Conservation (phyloP, 192 early-diverging fungal genomes). For the Linnemannia zychae region DNA sequence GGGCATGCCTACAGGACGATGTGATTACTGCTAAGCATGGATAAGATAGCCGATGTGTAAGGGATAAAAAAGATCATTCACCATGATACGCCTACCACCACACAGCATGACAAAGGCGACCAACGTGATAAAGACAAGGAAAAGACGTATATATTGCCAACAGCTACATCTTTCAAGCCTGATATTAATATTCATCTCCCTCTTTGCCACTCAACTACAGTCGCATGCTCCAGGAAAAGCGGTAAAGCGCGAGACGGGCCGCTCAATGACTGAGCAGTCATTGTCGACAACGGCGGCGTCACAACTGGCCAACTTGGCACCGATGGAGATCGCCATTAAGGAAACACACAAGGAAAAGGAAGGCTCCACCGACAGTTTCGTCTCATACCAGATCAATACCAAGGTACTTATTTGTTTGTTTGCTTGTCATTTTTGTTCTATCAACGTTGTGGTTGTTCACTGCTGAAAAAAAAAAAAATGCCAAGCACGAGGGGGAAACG, state of each 20-base stretch:
- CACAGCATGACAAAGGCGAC: no score
- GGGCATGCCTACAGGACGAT: no score
- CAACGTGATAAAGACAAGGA: background rate
- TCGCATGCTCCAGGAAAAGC: conserved; percentile 52
- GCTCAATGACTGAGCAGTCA: conserved; percentile 22
- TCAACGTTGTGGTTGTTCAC: background rate
- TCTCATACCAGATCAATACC: conserved; percentile 88
- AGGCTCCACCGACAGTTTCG: conserved; percentile 82
- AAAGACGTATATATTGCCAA: background rate
- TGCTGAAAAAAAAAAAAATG: background rate
- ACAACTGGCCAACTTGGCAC: conserved; percentile 38
- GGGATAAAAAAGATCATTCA: no score
- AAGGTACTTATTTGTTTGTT: conserved; percentile 59
- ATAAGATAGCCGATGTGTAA: no score
- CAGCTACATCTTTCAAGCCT: background rate
- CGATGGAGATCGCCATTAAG: conserved; percentile 74
- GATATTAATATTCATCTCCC: background rate
- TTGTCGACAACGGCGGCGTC: conserved; percentile 29
- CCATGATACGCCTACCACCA: no score
- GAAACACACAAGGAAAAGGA: conserved; percentile 94
- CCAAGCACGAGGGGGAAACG: conserved; percentile 2
- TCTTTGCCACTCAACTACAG: background rate
- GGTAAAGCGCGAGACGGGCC: conserved; percentile 30
- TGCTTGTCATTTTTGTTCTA: background rate
- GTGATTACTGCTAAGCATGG: no score